These are phyloP conservation scores for Zymoseptoria pseudotritici DNA, from an alignment of 2,329 filamentous ascomycete species.

Conservation along the genomic window DNA sequence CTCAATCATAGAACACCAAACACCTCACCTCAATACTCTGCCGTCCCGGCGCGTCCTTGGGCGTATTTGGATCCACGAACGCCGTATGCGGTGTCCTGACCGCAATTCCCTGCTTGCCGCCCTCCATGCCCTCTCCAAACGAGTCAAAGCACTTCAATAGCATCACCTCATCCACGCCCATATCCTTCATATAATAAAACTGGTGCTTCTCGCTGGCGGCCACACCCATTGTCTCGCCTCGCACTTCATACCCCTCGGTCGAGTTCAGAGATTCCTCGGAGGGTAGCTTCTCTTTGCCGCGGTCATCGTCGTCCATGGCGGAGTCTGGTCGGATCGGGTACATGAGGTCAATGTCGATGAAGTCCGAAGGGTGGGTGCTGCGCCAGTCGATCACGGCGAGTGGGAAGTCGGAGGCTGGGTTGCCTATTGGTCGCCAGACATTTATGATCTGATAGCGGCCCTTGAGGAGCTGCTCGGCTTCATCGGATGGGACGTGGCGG, in stretches of 20 bases:
- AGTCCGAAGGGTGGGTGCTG: constrained; percentile 49
- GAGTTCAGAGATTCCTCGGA: constrained; percentile 39
- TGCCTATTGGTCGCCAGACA: constrained; percentile 61
- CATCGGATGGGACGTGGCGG: constrained; percentile 48
- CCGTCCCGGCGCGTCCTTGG: constrained; percentile 59
- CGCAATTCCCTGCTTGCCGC: constrained; percentile 33
- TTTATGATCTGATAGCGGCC: constrained; percentile 60
- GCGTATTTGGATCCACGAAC: constrained; percentile 68
- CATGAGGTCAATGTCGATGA: constrained; percentile 53
- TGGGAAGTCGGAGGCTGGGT: constrained; percentile 57
- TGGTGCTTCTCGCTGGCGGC: constrained; percentile 50
- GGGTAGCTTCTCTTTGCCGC: constrained; percentile 51
- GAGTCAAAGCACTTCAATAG: constrained; percentile 46
- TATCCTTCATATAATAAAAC: constrained; percentile 62
- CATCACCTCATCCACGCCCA: constrained; percentile 51
- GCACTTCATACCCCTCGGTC: constrained; percentile 53
- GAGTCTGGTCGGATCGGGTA: constrained; percentile 46
- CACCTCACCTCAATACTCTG: constrained; percentile 86
- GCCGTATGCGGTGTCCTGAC: constrained; percentile 61
- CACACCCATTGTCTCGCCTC: constrained; percentile 61
- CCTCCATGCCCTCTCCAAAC: constrained; percentile 35
- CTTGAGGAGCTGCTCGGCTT: constrained; percentile 49
- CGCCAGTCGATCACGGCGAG: constrained; percentile 61
- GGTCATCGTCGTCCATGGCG: constrained; percentile 42
- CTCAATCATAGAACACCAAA: constrained; percentile 58